These are phyloP conservation scores for Chlorophyllum brunneum DNA, from an alignment of 768 basidiomycete species.

Conservation along the genomic window DNA sequence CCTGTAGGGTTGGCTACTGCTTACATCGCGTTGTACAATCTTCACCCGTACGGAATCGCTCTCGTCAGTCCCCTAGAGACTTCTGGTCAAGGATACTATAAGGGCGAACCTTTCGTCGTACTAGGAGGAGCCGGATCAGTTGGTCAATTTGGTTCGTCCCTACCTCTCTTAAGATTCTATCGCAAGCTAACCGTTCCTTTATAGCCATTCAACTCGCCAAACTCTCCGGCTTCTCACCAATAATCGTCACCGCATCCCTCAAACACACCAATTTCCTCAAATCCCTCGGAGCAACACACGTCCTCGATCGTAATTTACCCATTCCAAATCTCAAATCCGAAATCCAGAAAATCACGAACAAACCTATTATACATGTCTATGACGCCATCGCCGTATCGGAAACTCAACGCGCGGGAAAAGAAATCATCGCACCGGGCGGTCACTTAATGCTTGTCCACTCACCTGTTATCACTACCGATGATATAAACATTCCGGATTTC, in stretches of 20 bases:
- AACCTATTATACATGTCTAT: conserved; percentile 21
- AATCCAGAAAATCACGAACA: conserved; percentile 19
- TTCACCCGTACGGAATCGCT: conserved; percentile 19
- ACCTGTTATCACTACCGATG: conserved; percentile 19
- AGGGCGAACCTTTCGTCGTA: conserved; percentile 26
- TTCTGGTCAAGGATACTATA: conserved; percentile 23
- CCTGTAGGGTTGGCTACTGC: conserved; percentile 37
- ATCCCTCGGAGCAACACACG: conserved; percentile 35
- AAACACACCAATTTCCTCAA: conserved; percentile 26
- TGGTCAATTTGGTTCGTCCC: conserved; percentile 22
- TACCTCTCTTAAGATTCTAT: background rate
- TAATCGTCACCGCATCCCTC: conserved; percentile 34
- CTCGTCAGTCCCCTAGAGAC: conserved; percentile 24
- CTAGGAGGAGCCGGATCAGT: conserved; percentile 26
- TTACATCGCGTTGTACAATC: conserved; percentile 30
- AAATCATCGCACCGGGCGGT: conserved; percentile 30
- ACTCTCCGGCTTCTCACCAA: conserved; percentile 35
- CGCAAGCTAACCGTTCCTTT: background rate
- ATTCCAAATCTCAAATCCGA: conserved; percentile 10
- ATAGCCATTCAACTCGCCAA: conserved; percentile 31
- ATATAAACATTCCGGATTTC: conserved; percentile 15
- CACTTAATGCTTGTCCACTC: conserved; percentile 30
- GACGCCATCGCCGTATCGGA: conserved; percentile 22
- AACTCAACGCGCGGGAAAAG: conserved; percentile 22
- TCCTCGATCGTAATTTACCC: conserved; percentile 29